Percentiles rank a stretch among this genome's conserved stretches.
phyloP scores from a whole-genome alignment of 306 rosid species.

The Medicago ruthenica region DNA sequence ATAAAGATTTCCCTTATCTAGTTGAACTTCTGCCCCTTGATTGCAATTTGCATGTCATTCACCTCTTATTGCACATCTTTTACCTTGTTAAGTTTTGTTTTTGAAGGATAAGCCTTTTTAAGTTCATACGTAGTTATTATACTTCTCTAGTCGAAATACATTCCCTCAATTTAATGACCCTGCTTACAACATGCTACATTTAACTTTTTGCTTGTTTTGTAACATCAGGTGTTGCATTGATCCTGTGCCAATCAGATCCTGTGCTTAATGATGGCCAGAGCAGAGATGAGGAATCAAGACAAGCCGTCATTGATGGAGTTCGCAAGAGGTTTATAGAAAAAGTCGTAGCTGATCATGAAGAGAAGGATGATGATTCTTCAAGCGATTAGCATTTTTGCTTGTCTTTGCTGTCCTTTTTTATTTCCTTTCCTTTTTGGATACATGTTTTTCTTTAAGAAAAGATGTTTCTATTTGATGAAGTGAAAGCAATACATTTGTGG shows the following conservation, averaged over 20 bases:
- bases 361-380: slow-evolving; percentile 67
- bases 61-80: not conserved
- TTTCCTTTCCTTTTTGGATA: not conserved
- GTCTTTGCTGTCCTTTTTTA: not conserved
- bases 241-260: slow-evolving; percentile 90
- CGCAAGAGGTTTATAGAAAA: slow-evolving; percentile 80
- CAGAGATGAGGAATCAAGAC: slow-evolving; percentile 62
- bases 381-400: slow-evolving; percentile 65
- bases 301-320: slow-evolving; percentile 82
- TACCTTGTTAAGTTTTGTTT: not conserved
- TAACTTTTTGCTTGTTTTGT: slow-evolving; percentile 38
- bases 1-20: not conserved
- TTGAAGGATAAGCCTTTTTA: no score
- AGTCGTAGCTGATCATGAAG: slow-evolving; percentile 83
- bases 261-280: slow-evolving; percentile 84
- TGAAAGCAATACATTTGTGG: slow-evolving; percentile 29
- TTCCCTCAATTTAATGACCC: slow-evolving; percentile 1
- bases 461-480: slow-evolving; percentile 14
- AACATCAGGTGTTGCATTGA: slow-evolving; percentile 81
- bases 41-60: not conserved
- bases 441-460: not conserved
- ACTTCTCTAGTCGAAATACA: not conserved
- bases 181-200: not conserved
- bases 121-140: not conserved
- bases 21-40: not conserved